These are phyloP conservation scores for Nitzschia sp. DNA, from an alignment of 108 stramenopile species.

Conservation along the genomic window DNA sequence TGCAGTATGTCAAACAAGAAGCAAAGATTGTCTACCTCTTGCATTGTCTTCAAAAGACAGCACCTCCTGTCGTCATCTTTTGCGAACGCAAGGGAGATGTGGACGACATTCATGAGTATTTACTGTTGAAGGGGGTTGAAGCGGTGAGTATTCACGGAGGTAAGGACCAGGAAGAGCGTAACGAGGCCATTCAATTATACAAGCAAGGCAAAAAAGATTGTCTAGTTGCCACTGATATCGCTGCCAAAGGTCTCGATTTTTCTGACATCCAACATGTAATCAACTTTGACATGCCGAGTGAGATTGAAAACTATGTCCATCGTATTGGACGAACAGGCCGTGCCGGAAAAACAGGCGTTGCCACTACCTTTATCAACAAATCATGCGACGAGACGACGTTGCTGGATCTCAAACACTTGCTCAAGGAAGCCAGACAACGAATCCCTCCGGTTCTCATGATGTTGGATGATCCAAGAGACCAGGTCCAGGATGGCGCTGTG, in stretches of 20 bases:
- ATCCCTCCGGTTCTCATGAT: constrained; percentile 98
- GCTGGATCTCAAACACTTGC: constrained; percentile 96
- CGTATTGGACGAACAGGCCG: constrained; percentile 99
- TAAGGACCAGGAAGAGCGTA: constrained; percentile 98
- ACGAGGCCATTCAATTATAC: constrained; percentile 91
- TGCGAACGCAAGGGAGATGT: constrained; percentile 96
- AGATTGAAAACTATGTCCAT: constrained; percentile 97
- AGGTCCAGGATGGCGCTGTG: constrained; percentile 57
- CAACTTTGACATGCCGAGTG: constrained; percentile 99
- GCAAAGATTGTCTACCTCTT: constrained; percentile 96
- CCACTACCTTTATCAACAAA: constrained; percentile 99
- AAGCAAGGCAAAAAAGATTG: constrained; percentile 96
- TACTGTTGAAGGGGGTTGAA: constrained; percentile 97
- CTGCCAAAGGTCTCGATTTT: constrained; percentile 99
- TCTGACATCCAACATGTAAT: constrained; percentile 98
- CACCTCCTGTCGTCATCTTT: constrained; percentile 98
- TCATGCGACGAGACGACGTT: constrained; percentile 89
- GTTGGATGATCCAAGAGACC: constrained; percentile 94
- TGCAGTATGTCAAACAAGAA: constrained; percentile 97
- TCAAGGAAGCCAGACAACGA: constrained; percentile 97
- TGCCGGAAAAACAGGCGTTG: constrained; percentile 98
- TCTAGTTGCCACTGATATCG: constrained; percentile 97
- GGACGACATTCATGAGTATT: constrained; percentile 98
- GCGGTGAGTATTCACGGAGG: constrained; percentile 99
- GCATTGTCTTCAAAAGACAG: constrained; percentile 98